Evolutionary conservation across 257 asterid species (phyloP).

Genomic region (Jacaranda copaia): DNA sequence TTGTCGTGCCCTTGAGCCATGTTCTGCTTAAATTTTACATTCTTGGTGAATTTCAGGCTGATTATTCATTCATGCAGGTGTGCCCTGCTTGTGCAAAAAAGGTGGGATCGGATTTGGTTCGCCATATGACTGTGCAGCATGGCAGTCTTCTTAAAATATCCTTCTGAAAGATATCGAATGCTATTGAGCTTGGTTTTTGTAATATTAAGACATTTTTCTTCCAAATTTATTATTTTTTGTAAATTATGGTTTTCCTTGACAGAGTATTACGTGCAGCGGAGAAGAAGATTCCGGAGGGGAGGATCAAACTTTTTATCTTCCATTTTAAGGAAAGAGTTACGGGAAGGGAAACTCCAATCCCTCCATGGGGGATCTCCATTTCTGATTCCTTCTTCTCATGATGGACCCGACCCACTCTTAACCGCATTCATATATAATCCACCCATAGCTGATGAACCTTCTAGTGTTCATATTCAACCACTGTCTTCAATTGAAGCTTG

Average conservation of each 20-base stretch:
- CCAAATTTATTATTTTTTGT: conserved; percentile 19
- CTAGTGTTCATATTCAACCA: conserved; percentile 39
- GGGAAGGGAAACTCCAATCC: conserved; percentile 73
- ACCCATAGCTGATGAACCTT: conserved; percentile 51
- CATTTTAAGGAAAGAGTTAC: conserved; percentile 64
- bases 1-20: not conserved
- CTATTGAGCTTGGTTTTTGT: conserved; percentile 16
- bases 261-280: conserved; percentile 65
- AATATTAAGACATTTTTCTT: not conserved
- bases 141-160: conserved; percentile 78
- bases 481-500: conserved; percentile 45
- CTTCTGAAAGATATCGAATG: conserved; percentile 45
- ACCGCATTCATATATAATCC: conserved; percentile 72
- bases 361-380: conserved; percentile 63
- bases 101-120: conserved; percentile 71
- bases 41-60: not conserved
- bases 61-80: conserved; percentile 50
- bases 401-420: conserved; percentile 69
- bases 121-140: conserved; percentile 79
- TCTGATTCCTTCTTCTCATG: conserved; percentile 49
- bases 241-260: conserved; percentile 50
- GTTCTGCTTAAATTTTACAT: not conserved
- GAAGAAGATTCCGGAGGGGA: conserved; percentile 70
- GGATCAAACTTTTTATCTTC: conserved; percentile 57
- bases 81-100: conserved; percentile 80